A percentile compares a stretch with the other conserved stretches of the same genome.
Conservation (phyloP, 352 stramenopile genomes). For the Phytophthora europaea region DNA sequence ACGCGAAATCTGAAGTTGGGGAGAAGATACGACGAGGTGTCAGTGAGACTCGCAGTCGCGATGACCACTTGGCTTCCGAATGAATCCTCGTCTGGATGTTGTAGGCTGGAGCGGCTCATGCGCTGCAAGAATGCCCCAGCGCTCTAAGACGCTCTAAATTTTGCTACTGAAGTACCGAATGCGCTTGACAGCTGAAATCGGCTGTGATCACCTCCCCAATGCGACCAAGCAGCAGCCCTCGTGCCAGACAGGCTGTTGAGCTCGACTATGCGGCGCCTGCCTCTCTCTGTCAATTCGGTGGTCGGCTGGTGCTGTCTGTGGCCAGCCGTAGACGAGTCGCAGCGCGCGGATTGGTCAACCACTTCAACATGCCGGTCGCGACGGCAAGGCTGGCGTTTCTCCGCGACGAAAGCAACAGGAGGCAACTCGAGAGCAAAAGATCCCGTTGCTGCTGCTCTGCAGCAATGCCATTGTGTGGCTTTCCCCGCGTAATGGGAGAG, state of each 20-base stretch:
- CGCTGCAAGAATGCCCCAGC: too few relatives aligned
- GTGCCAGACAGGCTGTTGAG: background rate
- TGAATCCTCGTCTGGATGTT: background rate
- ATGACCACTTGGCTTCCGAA: background rate
- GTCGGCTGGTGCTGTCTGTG: background rate
- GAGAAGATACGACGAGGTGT: background rate
- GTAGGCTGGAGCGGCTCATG: too few relatives aligned
- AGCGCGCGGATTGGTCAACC: background rate
- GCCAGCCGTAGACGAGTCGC: conserved; percentile 3
- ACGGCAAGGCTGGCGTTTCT: background rate
- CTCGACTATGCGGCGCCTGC: background rate
- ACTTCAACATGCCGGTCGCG: background rate
- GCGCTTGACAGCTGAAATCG: background rate
- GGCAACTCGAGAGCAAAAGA: background rate
- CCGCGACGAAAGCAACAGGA: background rate
- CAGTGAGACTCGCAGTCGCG: background rate
- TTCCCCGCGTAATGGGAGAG: background rate
- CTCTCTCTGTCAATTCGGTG: conserved; percentile 4
- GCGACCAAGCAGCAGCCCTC: background rate
- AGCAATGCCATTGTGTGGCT: background rate
- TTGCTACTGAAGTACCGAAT: background rate
- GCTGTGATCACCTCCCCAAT: background rate
- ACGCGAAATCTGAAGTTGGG: background rate
- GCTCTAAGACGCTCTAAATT: background rate
- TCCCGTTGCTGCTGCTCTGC: background rate